Base-by-base conservation (phyloP, 2,329 filamentous ascomycete species). In the Colletotrichum sp. region DNA sequence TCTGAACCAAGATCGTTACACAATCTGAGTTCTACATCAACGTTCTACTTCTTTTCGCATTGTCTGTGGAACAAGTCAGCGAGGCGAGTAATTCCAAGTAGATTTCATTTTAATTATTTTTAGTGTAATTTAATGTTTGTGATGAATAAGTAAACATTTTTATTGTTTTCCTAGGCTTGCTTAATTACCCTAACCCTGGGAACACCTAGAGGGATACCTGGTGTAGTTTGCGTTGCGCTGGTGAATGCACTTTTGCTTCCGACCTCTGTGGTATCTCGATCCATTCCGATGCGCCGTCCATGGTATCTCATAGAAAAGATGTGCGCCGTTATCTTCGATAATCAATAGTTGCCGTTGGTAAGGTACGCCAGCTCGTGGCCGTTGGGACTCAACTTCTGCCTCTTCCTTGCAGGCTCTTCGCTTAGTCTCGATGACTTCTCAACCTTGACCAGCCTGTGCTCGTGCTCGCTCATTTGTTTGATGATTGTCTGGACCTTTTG, bases 281-380 rank as follows among this genome's bases (percentile, higher is more conserved):
- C 25, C 25, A 57, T 48, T 15, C 52, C 44, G 3, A 63, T 61
- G 36, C 73, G 63, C 73, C 52, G 36, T 72, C 22, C 55, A 48
- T 60, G 68, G 44, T 48, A 66, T 71, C 72, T 28, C 12, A 19
- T 16, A 25, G 8, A 15, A 73, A 25, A 34, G 7, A 28, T 48
- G 12, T 36, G 69, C 61, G 32, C 69, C 32, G 52, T 60, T 4
- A 22, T 59, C 55, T 15, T 59, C 32, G 36, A 11, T 13, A 19
- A 25, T 77, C 57, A 77, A 34, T 70, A 67, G 8, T 60, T 57
- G 28, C 74, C 76, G 39, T 77, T 77, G 19, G 57, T 36, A 13
- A 76, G 8, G 19, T n/a, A 55, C 15, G 25, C 19, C 44, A 27
- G 61, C 25, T 44, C 57, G 25, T 27, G 28, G 22, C 34, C 34